Base-by-base conservation (phyloP, 2,329 filamentous ascomycete species). In the Pseudocercospora vitis region DNA sequence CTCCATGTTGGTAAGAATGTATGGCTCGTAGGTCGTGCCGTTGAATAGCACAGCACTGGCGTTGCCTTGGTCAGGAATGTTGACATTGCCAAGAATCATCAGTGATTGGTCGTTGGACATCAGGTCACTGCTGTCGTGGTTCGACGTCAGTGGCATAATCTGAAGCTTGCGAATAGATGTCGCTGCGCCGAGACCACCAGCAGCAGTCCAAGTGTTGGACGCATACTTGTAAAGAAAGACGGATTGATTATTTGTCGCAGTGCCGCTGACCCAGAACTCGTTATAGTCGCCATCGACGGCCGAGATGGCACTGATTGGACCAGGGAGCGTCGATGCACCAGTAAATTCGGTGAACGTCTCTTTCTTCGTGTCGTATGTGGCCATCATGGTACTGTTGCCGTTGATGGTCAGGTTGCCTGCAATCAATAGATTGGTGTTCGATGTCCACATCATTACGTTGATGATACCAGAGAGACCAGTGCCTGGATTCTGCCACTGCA, bases 41-140 rank as follows among this genome's bases (percentile, higher is more conserved):
- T 97, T 89, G 76, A 88, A 99, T 23, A 96, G 76, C 6, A 86
- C 92, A 7, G 89, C 91, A 11, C 92, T 95, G 4, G 87, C 89
- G 53, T 85, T 86, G 54, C 92, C 91, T 67, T 91, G 91, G 45
- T 76, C 75, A 0, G 87, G 83, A 14, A 97, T 78, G 60, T 84
- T 80, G 61, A 99, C 82, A 49, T 87, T 82, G 32, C 94, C 94
- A n/a, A 89, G 89, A 46, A 97, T 76, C 73, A 99, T 81, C 29
- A 99, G 81, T 3, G 84, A 80, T 68, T 94, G 84, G 57, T 84
- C 78, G 14, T 80, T 73, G 48, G 84, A 79, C 12, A 99, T 73
- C 5, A 91, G 75, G 31, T 81, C 73, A 2, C 81, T 84, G 11
- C 77, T 73, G 29, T 76, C 81, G 68, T 97, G 94, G 12, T 82